phyloP scores from a whole-genome alignment of 2,329 filamentous ascomycete genomes.

The Nemania diffusa region DNA sequence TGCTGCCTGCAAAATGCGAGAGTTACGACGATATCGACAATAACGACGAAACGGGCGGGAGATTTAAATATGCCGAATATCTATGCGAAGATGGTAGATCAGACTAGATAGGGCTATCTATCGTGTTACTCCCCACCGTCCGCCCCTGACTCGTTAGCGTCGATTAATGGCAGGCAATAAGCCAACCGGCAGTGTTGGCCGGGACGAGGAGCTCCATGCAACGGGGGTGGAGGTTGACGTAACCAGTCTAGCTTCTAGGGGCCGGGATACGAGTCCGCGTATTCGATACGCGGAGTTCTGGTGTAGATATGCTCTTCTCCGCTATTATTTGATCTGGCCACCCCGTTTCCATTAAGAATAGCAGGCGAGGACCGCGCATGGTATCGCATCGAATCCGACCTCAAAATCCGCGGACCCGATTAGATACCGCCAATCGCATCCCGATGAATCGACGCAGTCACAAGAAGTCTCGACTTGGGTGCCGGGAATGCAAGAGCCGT shows the following conservation, averaged over 20 bases:
- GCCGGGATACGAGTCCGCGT: conserved; percentile 15
- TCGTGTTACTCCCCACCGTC: background rate
- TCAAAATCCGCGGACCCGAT: conserved; percentile 19
- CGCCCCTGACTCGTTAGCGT: conserved; percentile 8
- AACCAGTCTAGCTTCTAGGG: no score
- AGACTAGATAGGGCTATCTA: background rate
- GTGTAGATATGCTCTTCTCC: background rate
- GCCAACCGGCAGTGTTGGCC: conserved; percentile 11
- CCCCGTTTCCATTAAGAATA: background rate
- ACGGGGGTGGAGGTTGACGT: no score
- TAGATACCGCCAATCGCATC: background rate
- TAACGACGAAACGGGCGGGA: background rate
- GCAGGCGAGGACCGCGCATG: background rate
- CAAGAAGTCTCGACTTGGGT: conserved; percentile 50
- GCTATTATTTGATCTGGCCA: background rate
- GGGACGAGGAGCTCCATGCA: background rate
- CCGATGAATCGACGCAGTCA: conserved; percentile 44
- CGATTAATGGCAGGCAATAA: background rate
- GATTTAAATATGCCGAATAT: background rate
- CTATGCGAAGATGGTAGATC: background rate
- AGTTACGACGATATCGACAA: background rate
- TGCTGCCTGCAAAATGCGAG: background rate
- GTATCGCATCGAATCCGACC: background rate
- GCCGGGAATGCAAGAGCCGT: conserved; percentile 48
- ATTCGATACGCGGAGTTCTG: conserved; percentile 13